Evolutionary conservation across 2,329 filamentous ascomycete species (phyloP).

Genomic region (Kalaharituber pfeilii): DNA sequence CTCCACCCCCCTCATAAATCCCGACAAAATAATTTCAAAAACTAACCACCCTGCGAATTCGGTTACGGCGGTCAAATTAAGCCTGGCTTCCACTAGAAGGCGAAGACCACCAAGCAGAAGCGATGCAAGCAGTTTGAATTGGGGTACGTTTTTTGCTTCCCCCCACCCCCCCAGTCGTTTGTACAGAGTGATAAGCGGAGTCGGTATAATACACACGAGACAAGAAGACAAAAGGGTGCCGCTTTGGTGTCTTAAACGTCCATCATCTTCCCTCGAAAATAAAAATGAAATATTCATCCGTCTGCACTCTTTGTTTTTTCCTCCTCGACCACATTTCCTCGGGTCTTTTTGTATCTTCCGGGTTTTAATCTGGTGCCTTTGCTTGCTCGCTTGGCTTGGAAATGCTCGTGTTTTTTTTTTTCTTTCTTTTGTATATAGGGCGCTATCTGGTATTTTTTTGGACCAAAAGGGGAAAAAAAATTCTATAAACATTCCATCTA

Average conservation of each 20-base stretch:
- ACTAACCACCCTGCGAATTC: conserved; percentile 40
- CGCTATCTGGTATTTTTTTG: too few relatives aligned
- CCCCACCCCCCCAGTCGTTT: conserved; percentile 7
- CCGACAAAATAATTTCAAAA: conserved; percentile 14
- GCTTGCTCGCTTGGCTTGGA: too few relatives aligned
- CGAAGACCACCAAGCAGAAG: conserved; percentile 99
- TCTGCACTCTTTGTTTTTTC: too few relatives aligned
- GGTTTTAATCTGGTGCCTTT: too few relatives aligned
- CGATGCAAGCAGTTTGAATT: conserved; percentile 99
- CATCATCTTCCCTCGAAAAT: neutral
- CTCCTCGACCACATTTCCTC: too few relatives aligned
- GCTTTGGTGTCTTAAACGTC: conserved; percentile 87
- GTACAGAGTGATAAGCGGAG: neutral
- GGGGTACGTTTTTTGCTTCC: conserved; percentile 48
- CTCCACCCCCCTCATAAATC: conserved; percentile 2
- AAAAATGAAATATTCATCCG: too few relatives aligned
- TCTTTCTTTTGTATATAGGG: too few relatives aligned
- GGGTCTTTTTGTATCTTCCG: too few relatives aligned
- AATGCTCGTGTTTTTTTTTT: too few relatives aligned
- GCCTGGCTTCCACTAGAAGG: conserved; percentile 99
- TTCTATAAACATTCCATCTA: too few relatives aligned
- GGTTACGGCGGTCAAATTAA: conserved; percentile 99
- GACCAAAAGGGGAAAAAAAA: too few relatives aligned
- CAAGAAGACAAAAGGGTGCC: conserved; percentile 99
- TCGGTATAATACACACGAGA: conserved; percentile 59